phyloP scores from a whole-genome alignment of 1,139 yeast species.

The Pichia sp. region DNA sequence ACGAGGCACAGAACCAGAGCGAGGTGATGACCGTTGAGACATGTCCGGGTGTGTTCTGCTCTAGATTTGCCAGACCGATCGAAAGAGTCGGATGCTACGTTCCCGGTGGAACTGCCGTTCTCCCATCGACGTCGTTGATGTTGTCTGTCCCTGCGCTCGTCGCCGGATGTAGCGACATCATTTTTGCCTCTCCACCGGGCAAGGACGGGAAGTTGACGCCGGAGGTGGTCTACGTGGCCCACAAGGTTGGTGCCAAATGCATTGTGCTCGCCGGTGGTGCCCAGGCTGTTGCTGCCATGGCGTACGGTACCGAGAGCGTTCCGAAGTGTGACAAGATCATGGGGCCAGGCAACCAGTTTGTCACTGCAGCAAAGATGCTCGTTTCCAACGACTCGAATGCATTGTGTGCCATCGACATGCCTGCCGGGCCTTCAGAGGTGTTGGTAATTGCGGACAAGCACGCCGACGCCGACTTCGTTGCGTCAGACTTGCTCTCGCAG shows the following conservation, averaged over 20 bases:
- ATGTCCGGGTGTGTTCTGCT: conserved; percentile 87
- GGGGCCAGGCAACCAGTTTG: conserved; percentile 99
- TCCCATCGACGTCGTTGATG: conserved; percentile 97
- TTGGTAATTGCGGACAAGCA: conserved; percentile 82
- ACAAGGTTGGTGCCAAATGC: conserved; percentile 84
- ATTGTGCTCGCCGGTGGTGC: conserved; percentile 98
- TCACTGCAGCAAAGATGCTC: conserved; percentile 97
- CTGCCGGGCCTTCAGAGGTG: conserved; percentile 99
- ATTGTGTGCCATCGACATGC: conserved; percentile 95
- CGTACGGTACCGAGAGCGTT: conserved; percentile 90
- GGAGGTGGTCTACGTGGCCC: conserved; percentile 96
- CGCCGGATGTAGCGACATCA: conserved; percentile 91
- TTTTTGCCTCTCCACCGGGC: conserved; percentile 98
- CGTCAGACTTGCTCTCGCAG: conserved; percentile 90
- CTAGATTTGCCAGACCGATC: conserved; percentile 92
- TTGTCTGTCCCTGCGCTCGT: conserved; percentile 98
- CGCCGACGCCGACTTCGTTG: conserved; percentile 94
- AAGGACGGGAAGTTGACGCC: conserved; percentile 91
- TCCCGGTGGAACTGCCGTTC: conserved; percentile 98
- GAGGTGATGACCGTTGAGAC: conserved; percentile 85
- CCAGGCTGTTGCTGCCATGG: conserved; percentile 98
- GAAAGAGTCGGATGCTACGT: conserved; percentile 92
- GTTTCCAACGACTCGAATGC: conserved; percentile 96
- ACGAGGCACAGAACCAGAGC: conserved; percentile 78
- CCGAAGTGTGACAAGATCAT: conserved; percentile 94